phyloP scores from a whole-genome alignment of 2,329 filamentous ascomycete species.

The Samsoniella hepiali region DNA sequence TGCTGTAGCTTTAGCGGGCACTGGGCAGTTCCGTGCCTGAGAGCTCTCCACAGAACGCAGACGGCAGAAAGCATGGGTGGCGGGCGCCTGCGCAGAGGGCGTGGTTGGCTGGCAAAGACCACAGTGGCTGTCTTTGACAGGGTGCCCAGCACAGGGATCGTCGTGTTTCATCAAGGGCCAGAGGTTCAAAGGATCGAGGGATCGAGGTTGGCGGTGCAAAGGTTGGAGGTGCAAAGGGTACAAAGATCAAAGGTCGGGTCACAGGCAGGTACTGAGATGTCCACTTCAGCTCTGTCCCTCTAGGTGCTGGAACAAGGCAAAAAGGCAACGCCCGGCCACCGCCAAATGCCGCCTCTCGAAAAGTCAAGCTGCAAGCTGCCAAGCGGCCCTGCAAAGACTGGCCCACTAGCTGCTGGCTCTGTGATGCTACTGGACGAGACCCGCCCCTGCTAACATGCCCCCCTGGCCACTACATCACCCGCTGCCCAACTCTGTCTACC shows the following conservation, averaged over 20 bases:
- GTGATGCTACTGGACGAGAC: slow-evolving; percentile 1
- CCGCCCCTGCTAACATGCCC: background rate
- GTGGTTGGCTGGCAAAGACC: too few species aligned
- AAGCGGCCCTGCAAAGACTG: background rate
- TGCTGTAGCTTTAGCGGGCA: too few species aligned
- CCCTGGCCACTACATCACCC: background rate
- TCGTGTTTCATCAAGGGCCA: too few species aligned
- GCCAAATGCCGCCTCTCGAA: background rate
- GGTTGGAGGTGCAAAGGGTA: too few species aligned
- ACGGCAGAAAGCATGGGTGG: background rate
- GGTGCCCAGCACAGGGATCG: too few species aligned
- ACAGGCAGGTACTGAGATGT: too few species aligned
- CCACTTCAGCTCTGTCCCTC: too few species aligned
- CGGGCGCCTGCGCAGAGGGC: background rate
- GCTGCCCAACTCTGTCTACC: background rate
- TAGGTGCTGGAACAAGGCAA: too few species aligned
- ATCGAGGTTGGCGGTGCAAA: too few species aligned
- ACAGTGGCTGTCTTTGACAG: too few species aligned
- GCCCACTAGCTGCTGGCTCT: background rate
- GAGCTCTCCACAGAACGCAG: background rate
- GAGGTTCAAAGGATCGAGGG: too few species aligned
- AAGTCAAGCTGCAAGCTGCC: background rate
- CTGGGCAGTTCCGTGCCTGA: slow-evolving; percentile 3
- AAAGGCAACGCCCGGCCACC: background rate
- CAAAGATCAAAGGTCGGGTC: too few species aligned